These are phyloP conservation scores for Phytophthora hybrid DNA, from an alignment of 352 stramenopile species.

Conservation along the genomic window DNA sequence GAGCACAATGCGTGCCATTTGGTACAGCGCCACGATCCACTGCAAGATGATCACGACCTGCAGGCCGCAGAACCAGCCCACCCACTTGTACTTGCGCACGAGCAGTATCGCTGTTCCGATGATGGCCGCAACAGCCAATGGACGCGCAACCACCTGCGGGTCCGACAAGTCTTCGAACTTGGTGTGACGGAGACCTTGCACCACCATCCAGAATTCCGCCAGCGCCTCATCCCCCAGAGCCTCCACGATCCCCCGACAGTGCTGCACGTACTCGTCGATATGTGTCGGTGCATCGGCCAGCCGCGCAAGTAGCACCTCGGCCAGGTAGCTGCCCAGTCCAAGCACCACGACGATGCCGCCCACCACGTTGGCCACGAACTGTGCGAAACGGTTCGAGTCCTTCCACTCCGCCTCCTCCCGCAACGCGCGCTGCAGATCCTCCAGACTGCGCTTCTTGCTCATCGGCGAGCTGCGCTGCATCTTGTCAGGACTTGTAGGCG, in stretches of 20 bases:
- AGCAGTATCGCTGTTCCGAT: conserved; percentile 32
- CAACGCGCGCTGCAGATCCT: conserved; percentile 32
- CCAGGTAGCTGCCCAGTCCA: conserved; percentile 48
- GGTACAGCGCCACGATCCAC: conserved; percentile 73
- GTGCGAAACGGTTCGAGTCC: conserved; percentile 63
- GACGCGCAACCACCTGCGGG: conserved; percentile 44
- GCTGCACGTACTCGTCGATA: conserved; percentile 38
- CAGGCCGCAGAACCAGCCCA: conserved; percentile 67
- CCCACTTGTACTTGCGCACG: conserved; percentile 65
- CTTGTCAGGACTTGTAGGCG: background rate
- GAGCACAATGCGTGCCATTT: conserved; percentile 66
- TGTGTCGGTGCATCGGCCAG: conserved; percentile 43
- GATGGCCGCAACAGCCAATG: conserved; percentile 36
- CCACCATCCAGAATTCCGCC: conserved; percentile 44
- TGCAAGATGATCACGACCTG: conserved; percentile 70
- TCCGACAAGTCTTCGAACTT: conserved; percentile 49
- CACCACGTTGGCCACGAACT: conserved; percentile 72
- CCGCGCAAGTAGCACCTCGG: conserved; percentile 35
- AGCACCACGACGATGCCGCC: conserved; percentile 59
- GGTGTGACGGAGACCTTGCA: conserved; percentile 35
- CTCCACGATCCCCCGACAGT: conserved; percentile 6
- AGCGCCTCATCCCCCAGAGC: conserved; percentile 30
- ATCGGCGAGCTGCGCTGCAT: conserved; percentile 25
- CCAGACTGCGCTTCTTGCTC: conserved; percentile 39
- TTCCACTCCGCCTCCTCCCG: conserved; percentile 57